phyloP scores from a whole-genome alignment of 2,329 filamentous ascomycete species.

The Fulvia fulva region DNA sequence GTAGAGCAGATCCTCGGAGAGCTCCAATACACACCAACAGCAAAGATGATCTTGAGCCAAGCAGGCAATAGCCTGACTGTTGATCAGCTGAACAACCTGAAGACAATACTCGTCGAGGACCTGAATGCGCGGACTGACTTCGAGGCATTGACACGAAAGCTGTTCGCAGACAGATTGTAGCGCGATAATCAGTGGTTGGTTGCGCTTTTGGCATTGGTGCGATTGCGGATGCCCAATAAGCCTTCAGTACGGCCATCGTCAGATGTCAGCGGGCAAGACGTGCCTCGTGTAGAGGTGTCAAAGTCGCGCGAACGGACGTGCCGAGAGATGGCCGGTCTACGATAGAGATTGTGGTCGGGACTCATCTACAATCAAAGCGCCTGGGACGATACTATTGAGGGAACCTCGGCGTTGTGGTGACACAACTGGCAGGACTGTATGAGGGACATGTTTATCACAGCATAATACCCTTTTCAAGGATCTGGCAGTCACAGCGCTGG shows the following conservation, averaged over 20 bases:
- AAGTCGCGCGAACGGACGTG: no score
- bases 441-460: neutral
- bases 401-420: no score
- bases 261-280: no score
- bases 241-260: no score
- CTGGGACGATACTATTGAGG: no score
- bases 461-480: neutral
- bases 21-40: slow-evolving; percentile 40
- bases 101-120: slow-evolving; percentile 62
- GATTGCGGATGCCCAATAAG: no score
- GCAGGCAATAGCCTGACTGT: neutral
- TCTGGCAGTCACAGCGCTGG: neutral
- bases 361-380: no score
- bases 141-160: slow-evolving; percentile 26
- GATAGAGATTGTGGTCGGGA: no score
- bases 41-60: slow-evolving; percentile 36
- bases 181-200: neutral
- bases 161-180: slow-evolving; percentile 12
- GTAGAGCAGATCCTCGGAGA: slow-evolving; percentile 42
- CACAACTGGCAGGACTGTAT: no score
- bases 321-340: no score
- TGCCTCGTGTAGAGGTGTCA: no score
- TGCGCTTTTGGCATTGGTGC: neutral
- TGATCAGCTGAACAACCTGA: slow-evolving; percentile 69
- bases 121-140: slow-evolving; percentile 61